Base-by-base conservation (phyloP, 352 stramenopile genomes). In the Globisporangium viniferum region DNA sequence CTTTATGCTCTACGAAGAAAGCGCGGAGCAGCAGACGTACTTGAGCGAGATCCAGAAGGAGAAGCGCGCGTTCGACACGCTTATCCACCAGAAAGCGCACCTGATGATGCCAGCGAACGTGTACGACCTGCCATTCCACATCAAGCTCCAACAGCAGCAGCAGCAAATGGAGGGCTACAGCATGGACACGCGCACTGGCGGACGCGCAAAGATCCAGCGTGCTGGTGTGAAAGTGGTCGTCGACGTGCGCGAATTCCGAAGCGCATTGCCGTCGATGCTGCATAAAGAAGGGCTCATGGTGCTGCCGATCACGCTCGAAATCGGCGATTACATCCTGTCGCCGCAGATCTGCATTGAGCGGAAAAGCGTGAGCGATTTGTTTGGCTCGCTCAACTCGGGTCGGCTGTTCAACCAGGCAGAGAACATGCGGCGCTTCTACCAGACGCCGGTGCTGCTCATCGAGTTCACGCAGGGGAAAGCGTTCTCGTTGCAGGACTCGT, bases 271-370 rank as follows among this genome's bases (percentile, higher is more conserved):
- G 5, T 98, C 92, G 5, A 97, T 99, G 81, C 82, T 99, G n/a
- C 95, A 99, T 78, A 90, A 97, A 69, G 89, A 95, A 59, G 94
- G 91, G 0, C 83, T 98, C 59, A 71, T 96, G 62, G 78, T 99
- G 29, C 81, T 95, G n/a, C 97, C 98, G 8, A 83, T 98, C 18
- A 99, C 97, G 24, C 78, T 99, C 14, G 92, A 97, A 67, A 91
- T 99, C 10, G 98, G 98, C 6, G 98, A 99, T 77, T 99, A 98
- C 75, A 96, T 99, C 8, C 76, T 99, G 46, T 98, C 96, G 56
- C 97, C 97, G 48, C 90, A 99, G 24, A 97, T 99, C 68, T 99
- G 95, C 71, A 86, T 99, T 2, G 98, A 99, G 78, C 82, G 97
- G 46, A 99, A 99, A 73, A 94, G 80, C 68, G 82, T 95, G 51